Evolutionary conservation across 2,329 filamentous ascomycete species (phyloP), one percentile per base, ranked within the genome.

Genomic region (Cladophialophora bantiana): DNA sequence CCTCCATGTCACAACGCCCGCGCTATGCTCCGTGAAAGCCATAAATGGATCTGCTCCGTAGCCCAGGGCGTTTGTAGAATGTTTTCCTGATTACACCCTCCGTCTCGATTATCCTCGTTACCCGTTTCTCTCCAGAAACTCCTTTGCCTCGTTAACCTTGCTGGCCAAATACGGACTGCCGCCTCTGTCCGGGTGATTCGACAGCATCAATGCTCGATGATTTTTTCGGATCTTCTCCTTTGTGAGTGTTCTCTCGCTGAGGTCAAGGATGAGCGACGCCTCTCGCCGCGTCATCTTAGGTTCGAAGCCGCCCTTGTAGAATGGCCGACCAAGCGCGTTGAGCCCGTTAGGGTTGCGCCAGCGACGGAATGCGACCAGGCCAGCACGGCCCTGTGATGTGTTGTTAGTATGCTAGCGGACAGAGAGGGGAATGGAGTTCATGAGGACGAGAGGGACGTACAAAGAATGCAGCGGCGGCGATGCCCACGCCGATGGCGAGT

Each of bases 271-370:
- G 73, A 99, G 82, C 4, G 93, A 86, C 26, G 95, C 95, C 82
- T 99, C 95, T 78, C 90, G 89, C 78, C 90, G 88, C 78, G 89
- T 97, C 94, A 99, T 99, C 80, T 90, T 91, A 68, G 89, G 85
- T 83, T 99, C 95, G 77, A 99, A 99, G n/a, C 95, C 95, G 73
- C 95, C 95, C 81, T 98, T 99, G 86, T 97, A 98, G 77, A 93
- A 99, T 50, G 93, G 89, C 79, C 94, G 93, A 74, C 95, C 95
- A 73, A 97, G 83, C 40, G 91, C 89, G 72, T 90, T 91, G 56
- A 91, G 84, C 70, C 82, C 81, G 68, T 79, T 81, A 7, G 80
- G 81, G 70, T 91, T 91, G 69, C 91, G 87, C 67, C 90, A 96
- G 75, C 92, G 88, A 70, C 94, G 89, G 79, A 94, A 87, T 73